Conservation (phyloP, 768 basidiomycete species). For the Auricularia heimuer region DNA sequence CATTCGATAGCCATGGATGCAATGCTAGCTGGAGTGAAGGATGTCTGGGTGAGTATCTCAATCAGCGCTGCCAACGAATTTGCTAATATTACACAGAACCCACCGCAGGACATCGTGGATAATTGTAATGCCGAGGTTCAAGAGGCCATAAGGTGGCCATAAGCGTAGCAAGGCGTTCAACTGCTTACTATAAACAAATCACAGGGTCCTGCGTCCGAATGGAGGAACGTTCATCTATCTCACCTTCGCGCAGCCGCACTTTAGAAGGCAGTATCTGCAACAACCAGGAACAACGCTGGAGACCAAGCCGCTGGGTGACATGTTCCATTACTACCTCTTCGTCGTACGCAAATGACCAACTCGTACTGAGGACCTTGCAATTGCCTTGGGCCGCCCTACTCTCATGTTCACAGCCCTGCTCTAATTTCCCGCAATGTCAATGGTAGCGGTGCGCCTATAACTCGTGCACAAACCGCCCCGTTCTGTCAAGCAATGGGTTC, state of each 20-base stretch:
- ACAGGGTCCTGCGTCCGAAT: conserved; percentile 55
- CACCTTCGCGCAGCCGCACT: conserved; percentile 86
- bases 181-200: not conserved
- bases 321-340: conserved; percentile 79
- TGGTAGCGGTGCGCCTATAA: no score
- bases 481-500: no score
- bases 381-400: no score
- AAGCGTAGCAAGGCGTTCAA: not conserved
- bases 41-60: conserved; percentile 56
- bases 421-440: no score
- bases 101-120: conserved; percentile 56
- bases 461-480: no score
- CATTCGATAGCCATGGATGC: conserved; percentile 72
- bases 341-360: conserved; percentile 33
- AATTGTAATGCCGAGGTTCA: conserved; percentile 70
- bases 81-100: conserved; percentile 39
- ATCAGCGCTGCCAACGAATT: not conserved
- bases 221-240: conserved; percentile 62
- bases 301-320: conserved; percentile 62
- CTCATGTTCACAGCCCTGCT: no score
- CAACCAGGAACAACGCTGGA: conserved; percentile 49
- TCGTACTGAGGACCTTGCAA: no score
- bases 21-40: conserved; percentile 75
- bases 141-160: conserved; percentile 55
- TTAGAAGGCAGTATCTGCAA: conserved; percentile 59